A percentile compares a stretch with the other conserved stretches of the same genome.
Evolutionary conservation across 2,329 filamentous ascomycete species (phyloP).

Genomic region (Venturiaceae sp.): DNA sequence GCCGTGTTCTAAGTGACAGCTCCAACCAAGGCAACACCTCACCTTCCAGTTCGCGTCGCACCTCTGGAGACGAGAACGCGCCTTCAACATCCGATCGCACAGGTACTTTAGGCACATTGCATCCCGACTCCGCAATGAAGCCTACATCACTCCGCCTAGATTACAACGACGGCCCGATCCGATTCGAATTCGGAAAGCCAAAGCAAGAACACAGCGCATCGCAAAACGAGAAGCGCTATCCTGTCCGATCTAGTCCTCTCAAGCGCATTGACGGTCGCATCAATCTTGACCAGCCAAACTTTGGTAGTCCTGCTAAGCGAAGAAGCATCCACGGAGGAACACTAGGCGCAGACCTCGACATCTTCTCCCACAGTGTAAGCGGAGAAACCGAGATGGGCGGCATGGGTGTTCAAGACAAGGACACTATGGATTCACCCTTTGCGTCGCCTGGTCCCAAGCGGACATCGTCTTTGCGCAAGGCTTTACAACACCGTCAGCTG

Average conservation of each 20-base stretch:
- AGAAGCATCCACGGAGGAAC: constrained; percentile 72
- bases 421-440: constrained; percentile 22
- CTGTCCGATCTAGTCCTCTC: constrained; percentile 66
- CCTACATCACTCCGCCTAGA: constrained; percentile 19
- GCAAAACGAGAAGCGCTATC: constrained; percentile 37
- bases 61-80: constrained; percentile 36
- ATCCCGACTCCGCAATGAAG: constrained; percentile 12
- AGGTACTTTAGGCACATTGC: background rate
- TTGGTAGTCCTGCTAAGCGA: constrained; percentile 82
- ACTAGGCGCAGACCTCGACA: constrained; percentile 55
- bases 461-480: constrained; percentile 44
- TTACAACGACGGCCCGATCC: constrained; percentile 34
- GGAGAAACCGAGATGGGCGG: constrained; percentile 10
- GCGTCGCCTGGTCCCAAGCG: constrained; percentile 23
- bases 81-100: background rate
- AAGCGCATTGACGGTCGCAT: constrained; percentile 88
- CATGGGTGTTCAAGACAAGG: constrained; percentile 15
- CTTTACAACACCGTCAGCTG: constrained; percentile 71
- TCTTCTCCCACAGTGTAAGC: constrained; percentile 56
- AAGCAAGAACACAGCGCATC: constrained; percentile 33
- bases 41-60: constrained; percentile 38
- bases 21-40: constrained; percentile 62
- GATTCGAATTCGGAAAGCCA: constrained; percentile 33
- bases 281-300: constrained; percentile 69
- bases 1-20: constrained; percentile 63